Evolutionary conservation across 345 rosid genomes (phyloP).

Genomic region (Citrus australasica): DNA sequence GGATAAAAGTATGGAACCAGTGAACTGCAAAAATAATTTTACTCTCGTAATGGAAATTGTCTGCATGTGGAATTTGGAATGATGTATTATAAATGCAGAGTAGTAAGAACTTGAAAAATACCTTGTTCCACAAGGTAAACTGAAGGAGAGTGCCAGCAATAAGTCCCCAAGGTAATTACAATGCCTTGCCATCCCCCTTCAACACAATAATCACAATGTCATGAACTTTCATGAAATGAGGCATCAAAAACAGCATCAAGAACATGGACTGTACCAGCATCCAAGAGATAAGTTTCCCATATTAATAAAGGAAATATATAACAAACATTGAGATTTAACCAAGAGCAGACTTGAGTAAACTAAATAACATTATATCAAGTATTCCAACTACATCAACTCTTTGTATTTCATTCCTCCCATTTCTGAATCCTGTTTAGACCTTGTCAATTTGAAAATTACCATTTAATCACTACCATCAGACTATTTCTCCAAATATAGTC

Average conservation of each 20-base stretch:
- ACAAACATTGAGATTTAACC: background rate
- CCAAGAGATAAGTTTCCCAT: background rate
- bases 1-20: constrained; percentile 83
- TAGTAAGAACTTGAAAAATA: constrained; percentile 13
- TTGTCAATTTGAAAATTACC: background rate
- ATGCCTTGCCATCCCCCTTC: constrained; percentile 96
- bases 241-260: constrained; percentile 18
- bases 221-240: background rate
- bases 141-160: constrained; percentile 85
- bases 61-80: background rate
- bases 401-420: background rate
- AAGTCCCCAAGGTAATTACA: constrained; percentile 94
- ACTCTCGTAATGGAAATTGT: constrained; percentile 4
- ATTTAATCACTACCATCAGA: background rate
- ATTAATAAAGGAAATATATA: background rate
- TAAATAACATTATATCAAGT: background rate
- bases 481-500: background rate
- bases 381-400: background rate
- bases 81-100: background rate
- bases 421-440: background rate
- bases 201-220: constrained; percentile 4
- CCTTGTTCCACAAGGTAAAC: constrained; percentile 92
- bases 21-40: constrained; percentile 47
- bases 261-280: background rate
- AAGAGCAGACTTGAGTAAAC: background rate